These are phyloP conservation scores for Microbotryum lychnidis-dioicae DNA, from an alignment of 1,284 basidiomycete genomes.

Conservation along the genomic window DNA sequence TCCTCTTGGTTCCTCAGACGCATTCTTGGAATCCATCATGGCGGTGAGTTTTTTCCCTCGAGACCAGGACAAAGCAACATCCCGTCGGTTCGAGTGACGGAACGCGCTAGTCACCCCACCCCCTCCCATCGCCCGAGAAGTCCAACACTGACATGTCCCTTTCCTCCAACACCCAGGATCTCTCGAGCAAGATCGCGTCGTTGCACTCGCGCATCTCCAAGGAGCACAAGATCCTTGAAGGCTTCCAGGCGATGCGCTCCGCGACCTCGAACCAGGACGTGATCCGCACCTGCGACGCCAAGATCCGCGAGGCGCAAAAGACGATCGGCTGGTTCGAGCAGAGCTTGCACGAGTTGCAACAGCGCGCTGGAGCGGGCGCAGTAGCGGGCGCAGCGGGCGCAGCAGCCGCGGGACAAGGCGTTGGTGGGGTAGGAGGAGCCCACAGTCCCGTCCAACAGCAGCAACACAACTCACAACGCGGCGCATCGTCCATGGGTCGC, in stretches of 20 bases:
- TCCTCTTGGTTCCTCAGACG: no score
- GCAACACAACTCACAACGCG: not conserved
- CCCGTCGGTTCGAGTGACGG: no score
- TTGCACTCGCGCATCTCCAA: conserved; percentile 82
- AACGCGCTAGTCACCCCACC: no score
- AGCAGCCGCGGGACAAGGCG: conserved; percentile 3
- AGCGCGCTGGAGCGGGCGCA: conserved; percentile 55
- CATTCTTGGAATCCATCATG: no score
- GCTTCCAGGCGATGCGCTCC: conserved; percentile 64
- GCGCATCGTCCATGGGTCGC: not conserved
- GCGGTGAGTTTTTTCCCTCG: no score
- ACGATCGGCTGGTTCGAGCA: conserved; percentile 81
- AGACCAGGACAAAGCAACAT: no score
- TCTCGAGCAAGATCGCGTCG: conserved; percentile 66
- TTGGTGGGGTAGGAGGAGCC: conserved; percentile 32
- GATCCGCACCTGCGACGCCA: conserved; percentile 58
- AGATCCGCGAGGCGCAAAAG: conserved; percentile 79
- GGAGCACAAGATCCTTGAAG: conserved; percentile 86
- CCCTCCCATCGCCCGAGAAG: no score
- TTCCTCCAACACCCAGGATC: not conserved
- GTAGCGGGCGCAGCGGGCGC: conserved; percentile 41
- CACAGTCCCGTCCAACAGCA: conserved; percentile 29
- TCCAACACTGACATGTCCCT: no score
- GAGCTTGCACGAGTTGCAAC: conserved; percentile 70
- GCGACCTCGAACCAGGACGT: conserved; percentile 84